A percentile compares a stretch with the other conserved stretches of the same genome.
phyloP scores from a whole-genome alignment of 495 filamentous ascomycete species.

The Pseudomonodictys pantanalensis region DNA sequence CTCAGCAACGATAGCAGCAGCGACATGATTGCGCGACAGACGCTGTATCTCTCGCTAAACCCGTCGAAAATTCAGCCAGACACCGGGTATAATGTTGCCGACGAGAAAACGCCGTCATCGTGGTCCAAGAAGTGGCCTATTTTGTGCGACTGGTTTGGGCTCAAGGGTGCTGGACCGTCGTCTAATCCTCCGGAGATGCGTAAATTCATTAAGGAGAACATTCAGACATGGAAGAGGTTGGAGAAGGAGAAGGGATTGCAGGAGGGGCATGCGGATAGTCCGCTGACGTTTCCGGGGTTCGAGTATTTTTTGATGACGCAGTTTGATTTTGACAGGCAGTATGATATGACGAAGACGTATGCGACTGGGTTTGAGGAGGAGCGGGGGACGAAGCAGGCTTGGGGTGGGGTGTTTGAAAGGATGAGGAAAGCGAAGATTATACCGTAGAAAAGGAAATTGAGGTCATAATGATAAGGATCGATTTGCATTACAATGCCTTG shows the following conservation, averaged over 20 bases:
- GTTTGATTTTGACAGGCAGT: slow-evolving; percentile 42
- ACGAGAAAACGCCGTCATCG: slow-evolving; percentile 29
- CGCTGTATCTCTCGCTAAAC: slow-evolving; percentile 33
- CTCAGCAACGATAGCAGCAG: slow-evolving; percentile 33
- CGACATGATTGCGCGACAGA: slow-evolving; percentile 40
- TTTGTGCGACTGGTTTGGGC: slow-evolving; percentile 37
- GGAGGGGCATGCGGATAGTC: slow-evolving; percentile 35
- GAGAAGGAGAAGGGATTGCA: slow-evolving; percentile 36
- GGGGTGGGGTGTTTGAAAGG: slow-evolving; percentile 36
- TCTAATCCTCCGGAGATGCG: slow-evolving; percentile 24
- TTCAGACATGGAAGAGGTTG: slow-evolving; percentile 34
- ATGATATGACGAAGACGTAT: slow-evolving; percentile 40
- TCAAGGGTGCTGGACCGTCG: slow-evolving; percentile 27
- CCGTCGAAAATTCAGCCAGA: slow-evolving; percentile 23
- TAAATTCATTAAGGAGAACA: slow-evolving; percentile 36
- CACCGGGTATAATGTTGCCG: slow-evolving; percentile 39
- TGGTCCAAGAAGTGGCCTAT: slow-evolving; percentile 38
- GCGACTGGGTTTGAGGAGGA: slow-evolving; percentile 38
- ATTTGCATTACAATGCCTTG: too few species aligned
- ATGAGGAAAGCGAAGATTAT: slow-evolving; percentile 38
- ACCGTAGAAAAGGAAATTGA: slow-evolving; percentile 23
- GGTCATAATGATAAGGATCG: too few species aligned
- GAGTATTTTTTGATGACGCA: slow-evolving; percentile 38
- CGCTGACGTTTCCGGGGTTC: slow-evolving; percentile 35
- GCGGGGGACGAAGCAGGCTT: slow-evolving; percentile 30